These are phyloP conservation scores for Circinella minor DNA, from an alignment of 371 early-diverging fungal genomes.

Conservation along the genomic window DNA sequence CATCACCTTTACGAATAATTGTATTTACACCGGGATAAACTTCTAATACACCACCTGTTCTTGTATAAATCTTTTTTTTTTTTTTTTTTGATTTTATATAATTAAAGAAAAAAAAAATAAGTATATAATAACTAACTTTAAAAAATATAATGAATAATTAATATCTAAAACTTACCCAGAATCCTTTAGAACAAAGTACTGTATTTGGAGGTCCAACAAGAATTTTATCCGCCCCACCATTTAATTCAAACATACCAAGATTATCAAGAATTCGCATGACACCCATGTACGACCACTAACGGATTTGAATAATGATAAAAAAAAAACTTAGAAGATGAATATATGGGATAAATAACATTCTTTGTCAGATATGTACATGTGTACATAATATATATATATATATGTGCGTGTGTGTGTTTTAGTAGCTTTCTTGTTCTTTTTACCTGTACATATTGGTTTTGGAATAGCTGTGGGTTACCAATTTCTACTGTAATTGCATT, in stretches of 20 bases:
- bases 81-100: too few relatives aligned
- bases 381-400: too few relatives aligned
- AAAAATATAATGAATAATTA: slow-evolving; percentile 31
- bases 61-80: slow-evolving; percentile 57
- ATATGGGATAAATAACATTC: slow-evolving; percentile 36
- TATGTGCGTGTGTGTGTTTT: too few relatives aligned
- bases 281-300: slow-evolving; percentile 40
- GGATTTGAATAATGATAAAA: not conserved
- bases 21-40: slow-evolving; percentile 90
- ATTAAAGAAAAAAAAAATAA: too few relatives aligned
- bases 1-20: slow-evolving; percentile 82
- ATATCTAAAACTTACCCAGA: slow-evolving; percentile 40
- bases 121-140: not conserved
- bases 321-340: slow-evolving; percentile 18
- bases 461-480: slow-evolving; percentile 79
- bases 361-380: too few relatives aligned
- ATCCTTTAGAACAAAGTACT: slow-evolving; percentile 38
- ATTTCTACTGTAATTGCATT: slow-evolving; percentile 90
- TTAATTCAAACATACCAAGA: slow-evolving; percentile 33
- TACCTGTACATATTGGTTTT: slow-evolving; percentile 73
- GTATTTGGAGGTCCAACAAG: slow-evolving; percentile 26
- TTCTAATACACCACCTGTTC: slow-evolving; percentile 77
- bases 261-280: slow-evolving; percentile 48
- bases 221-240: slow-evolving; percentile 10
- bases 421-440: slow-evolving; percentile 25